Evolutionary conservation across 768 basidiomycete genomes (phyloP).

Genomic region (Boletus pseudo-olivaceus): DNA sequence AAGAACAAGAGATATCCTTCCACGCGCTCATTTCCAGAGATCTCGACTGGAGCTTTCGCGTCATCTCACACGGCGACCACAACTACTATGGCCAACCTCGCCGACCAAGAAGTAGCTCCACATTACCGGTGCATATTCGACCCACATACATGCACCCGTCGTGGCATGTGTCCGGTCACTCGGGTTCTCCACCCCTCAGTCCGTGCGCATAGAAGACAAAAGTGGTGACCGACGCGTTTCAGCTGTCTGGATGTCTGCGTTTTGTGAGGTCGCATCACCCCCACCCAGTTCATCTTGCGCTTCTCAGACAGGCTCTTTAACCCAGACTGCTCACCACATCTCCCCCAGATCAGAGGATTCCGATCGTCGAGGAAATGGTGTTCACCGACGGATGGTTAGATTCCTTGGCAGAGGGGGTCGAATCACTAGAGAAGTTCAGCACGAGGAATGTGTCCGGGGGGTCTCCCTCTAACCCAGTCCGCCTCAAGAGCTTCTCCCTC

Average conservation of each 20-base stretch:
- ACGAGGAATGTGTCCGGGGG: constrained; percentile 38
- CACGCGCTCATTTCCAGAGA: no score
- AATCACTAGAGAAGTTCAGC: constrained; percentile 61
- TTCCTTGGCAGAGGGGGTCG: constrained; percentile 46
- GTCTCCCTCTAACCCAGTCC: background rate
- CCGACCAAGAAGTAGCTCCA: constrained; percentile 8
- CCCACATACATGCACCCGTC: constrained; percentile 55
- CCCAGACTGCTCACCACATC: constrained; percentile 34
- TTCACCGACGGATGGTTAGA: constrained; percentile 63
- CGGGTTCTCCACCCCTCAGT: constrained; percentile 52
- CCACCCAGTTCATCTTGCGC: background rate
- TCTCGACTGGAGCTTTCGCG: background rate
- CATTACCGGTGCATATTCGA: constrained; percentile 50
- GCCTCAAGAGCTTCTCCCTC: constrained; percentile 39
- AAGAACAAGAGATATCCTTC: no score
- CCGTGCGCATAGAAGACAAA: constrained; percentile 16
- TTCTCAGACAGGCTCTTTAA: constrained; percentile 2
- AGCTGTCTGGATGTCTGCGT: constrained; percentile 40
- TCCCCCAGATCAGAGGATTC: constrained; percentile 47
- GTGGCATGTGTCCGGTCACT: constrained; percentile 73
- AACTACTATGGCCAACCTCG: constrained; percentile 4
- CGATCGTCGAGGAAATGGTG: constrained; percentile 53
- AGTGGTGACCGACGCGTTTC: background rate
- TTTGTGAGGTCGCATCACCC: constrained; percentile 31
- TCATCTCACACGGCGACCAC: background rate